Percentiles rank a stretch among this genome's conserved stretches.
phyloP scores from a whole-genome alignment of 495 filamentous ascomycete genomes.

The Trichoderma orchidacearum region DNA sequence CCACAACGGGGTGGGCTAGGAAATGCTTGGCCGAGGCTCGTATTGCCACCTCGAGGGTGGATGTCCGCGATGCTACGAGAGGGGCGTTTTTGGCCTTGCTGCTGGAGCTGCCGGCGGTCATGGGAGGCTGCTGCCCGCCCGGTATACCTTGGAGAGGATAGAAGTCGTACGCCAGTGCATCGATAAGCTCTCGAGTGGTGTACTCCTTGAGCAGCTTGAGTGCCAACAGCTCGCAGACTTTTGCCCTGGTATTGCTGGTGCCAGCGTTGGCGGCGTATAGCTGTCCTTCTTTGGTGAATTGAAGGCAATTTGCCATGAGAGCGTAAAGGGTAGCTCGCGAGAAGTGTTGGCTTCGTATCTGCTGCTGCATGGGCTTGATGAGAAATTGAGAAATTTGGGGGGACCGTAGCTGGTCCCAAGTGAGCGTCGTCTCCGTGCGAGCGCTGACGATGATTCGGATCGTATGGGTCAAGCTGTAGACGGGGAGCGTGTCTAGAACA shows the following conservation, averaged over 20 bases:
- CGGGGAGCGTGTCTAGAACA: conserved; percentile 43
- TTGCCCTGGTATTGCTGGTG: conserved; percentile 64
- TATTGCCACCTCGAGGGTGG: conserved; percentile 83
- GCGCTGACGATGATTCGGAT: conserved; percentile 71
- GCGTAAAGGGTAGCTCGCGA: conserved; percentile 78
- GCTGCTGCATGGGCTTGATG: conserved; percentile 78
- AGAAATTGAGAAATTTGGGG: conserved; percentile 93
- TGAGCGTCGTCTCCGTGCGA: conserved; percentile 77
- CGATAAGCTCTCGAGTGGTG: conserved; percentile 72
- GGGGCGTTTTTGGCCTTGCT: conserved; percentile 13
- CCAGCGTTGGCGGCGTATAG: conserved; percentile 70
- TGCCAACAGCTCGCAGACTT: conserved; percentile 84
- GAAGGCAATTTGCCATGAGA: conserved; percentile 81
- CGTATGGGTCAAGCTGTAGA: conserved; percentile 81
- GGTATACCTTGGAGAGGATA: conserved; percentile 68
- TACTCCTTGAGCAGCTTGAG: conserved; percentile 85
- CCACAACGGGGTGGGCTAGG: conserved; percentile 74
- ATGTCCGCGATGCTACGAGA: conserved; percentile 55
- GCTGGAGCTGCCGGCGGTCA: conserved; percentile 15
- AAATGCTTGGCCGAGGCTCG: conserved; percentile 81
- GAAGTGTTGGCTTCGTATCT: conserved; percentile 66
- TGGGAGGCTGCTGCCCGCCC: conserved; percentile 29
- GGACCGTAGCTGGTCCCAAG: conserved; percentile 92
- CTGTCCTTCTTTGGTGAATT: conserved; percentile 79
- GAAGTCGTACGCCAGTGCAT: conserved; percentile 88